Evolutionary conservation across 805 yeast species (phyloP).

Genomic region (Sugiyamaella chiloensis): DNA sequence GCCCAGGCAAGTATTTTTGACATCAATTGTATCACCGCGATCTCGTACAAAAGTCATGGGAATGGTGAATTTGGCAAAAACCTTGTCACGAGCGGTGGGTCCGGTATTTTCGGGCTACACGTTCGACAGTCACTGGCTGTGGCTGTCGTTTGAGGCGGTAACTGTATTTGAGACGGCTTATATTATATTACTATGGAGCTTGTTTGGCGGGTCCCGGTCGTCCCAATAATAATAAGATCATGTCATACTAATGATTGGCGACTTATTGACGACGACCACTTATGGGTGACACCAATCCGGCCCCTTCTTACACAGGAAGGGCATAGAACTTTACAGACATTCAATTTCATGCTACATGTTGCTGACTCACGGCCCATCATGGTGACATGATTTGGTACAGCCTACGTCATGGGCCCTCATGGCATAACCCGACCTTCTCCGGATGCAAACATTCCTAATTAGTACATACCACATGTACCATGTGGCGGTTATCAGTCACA

Average conservation of each 20-base stretch:
- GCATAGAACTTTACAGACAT: no score
- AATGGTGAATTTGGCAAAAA: constrained; percentile 79
- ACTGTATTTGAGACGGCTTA: constrained; percentile 34
- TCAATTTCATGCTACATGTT: no score
- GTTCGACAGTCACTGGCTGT: constrained; percentile 43
- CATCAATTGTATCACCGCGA: constrained; percentile 57
- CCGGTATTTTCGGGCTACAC: constrained; percentile 76
- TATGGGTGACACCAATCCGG: no score
- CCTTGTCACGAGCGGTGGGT: constrained; percentile 78
- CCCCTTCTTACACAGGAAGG: no score
- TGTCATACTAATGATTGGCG: no score
- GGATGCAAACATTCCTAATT: constrained; percentile 3
- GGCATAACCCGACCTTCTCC: no score
- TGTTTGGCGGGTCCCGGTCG: constrained; percentile 12
- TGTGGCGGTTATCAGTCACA: constrained; percentile 3
- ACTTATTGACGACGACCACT: no score
- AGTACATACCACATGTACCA: constrained; percentile 4
- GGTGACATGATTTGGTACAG: no score
- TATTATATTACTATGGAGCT: constrained; percentile 28
- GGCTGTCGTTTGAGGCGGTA: constrained; percentile 33
- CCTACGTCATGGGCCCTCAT: no score
- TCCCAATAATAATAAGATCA: no score
- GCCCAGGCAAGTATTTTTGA: constrained; percentile 78
- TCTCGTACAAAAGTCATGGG: constrained; percentile 82
- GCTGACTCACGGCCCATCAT: no score